Conservation (phyloP, 768 basidiomycete species). For the Erythrobasidium yunnanense region DNA sequence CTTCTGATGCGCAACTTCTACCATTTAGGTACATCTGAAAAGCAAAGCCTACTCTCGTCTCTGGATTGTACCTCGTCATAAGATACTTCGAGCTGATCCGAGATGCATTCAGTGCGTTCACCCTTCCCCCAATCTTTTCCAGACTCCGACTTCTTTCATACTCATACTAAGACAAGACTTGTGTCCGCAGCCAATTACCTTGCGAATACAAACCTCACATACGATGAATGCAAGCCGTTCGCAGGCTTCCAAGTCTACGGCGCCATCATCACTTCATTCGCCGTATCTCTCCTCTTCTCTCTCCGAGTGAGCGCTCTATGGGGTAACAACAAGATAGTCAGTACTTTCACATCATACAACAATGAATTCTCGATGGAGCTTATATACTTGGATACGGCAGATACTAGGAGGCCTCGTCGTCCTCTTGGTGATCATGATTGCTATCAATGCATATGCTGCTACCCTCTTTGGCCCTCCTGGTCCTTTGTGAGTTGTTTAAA, state of each 20-base stretch:
- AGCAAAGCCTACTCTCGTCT: slow-evolving; percentile 6
- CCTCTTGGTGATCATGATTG: not conserved
- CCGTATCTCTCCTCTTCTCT: not conserved
- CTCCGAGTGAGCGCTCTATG: not conserved
- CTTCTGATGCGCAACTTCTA: no score
- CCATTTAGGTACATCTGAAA: slow-evolving; percentile 22
- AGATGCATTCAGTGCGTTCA: no score
- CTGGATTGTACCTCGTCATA: slow-evolving; percentile 2
- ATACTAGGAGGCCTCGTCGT: not conserved
- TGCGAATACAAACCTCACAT: not conserved
- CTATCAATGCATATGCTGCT: not conserved
- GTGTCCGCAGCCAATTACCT: slow-evolving; percentile 15
- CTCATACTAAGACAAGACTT: no score
- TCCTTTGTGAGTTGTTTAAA: no score
- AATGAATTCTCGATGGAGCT: no score
- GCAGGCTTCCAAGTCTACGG: not conserved
- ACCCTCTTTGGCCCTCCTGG: not conserved
- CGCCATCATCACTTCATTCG: not conserved
- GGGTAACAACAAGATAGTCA: slow-evolving; percentile 9
- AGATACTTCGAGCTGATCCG: slow-evolving; percentile 13
- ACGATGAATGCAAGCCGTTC: not conserved
- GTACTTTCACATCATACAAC: no score
- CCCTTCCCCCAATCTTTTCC: no score
- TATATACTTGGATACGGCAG: no score
- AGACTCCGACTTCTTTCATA: no score